A percentile compares a stretch with the other conserved stretches of the same genome.
phyloP scores from a whole-genome alignment of 108 stramenopile genomes.

The Heterococcus sp. region DNA sequence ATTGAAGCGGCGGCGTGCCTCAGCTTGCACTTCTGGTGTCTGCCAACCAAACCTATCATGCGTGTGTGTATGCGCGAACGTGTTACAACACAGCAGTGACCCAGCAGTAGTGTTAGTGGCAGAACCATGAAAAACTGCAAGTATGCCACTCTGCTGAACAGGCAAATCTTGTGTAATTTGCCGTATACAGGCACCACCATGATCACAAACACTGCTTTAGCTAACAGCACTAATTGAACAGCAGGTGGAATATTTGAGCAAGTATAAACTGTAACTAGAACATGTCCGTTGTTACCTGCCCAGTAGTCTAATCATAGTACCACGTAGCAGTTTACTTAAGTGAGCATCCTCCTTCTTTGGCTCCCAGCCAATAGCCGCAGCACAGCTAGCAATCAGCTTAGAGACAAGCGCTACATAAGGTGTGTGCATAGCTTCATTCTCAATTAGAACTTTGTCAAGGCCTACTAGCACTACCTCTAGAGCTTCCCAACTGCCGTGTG shows the following conservation, averaged over 20 bases:
- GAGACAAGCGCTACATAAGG: constrained; percentile 52
- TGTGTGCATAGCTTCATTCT: constrained; percentile 63
- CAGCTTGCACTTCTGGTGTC: constrained; percentile 57
- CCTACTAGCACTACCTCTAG: constrained; percentile 70
- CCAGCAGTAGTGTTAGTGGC: no score
- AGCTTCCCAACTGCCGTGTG: constrained; percentile 52
- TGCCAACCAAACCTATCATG: constrained; percentile 21
- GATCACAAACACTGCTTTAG: no score
- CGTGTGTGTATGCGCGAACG: no score
- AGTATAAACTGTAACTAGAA: no score
- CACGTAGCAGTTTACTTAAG: constrained; percentile 75
- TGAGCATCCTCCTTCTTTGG: constrained; percentile 70
- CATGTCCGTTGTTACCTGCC: constrained; percentile 70
- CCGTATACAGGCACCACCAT: no score
- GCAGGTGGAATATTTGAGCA: no score
- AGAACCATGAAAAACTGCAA: no score
- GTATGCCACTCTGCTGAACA: no score
- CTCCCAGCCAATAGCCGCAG: constrained; percentile 80
- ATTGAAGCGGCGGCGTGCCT: constrained; percentile 74
- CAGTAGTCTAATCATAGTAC: constrained; percentile 76
- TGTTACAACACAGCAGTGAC: no score
- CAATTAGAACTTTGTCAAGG: constrained; percentile 61
- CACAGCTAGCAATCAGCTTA: constrained; percentile 45
- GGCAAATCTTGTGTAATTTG: no score
- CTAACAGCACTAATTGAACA: no score